These are phyloP conservation scores for Lachnellula cervina DNA, from an alignment of 2,329 filamentous ascomycete genomes.

Conservation along the genomic window DNA sequence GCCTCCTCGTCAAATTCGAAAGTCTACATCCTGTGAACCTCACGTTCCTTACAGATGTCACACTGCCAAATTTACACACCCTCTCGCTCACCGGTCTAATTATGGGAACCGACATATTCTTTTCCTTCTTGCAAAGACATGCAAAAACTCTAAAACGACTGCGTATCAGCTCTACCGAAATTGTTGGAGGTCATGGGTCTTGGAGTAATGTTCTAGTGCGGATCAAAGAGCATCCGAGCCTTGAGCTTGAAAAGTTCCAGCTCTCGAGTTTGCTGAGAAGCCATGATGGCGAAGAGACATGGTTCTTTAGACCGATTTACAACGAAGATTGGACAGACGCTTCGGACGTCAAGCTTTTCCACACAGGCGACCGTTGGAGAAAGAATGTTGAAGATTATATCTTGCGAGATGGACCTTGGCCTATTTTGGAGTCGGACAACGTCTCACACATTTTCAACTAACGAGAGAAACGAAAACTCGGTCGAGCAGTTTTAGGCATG, in stretches of 20 bases:
- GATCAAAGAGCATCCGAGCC: conserved; percentile 1
- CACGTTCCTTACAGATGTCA: neutral
- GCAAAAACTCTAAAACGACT: neutral
- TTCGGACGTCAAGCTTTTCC: neutral
- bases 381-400: conserved; percentile 14
- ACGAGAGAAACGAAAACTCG: too few species aligned
- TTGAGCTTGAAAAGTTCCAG: conserved; percentile 14
- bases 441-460: conserved; percentile 1
- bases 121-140: conserved; percentile 4
- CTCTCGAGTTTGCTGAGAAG: conserved; percentile 6
- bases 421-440: conserved; percentile 7
- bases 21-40: neutral
- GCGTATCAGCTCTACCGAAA: conserved; percentile 1
- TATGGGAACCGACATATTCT: neutral
- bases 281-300: neutral
- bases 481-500: neutral
- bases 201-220: conserved; percentile 8
- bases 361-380: neutral
- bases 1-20: conserved; percentile 9
- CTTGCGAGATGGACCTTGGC: conserved; percentile 9
- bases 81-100: conserved; percentile 1
- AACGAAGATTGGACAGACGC: conserved; percentile 7
- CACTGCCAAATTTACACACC: conserved; percentile 1
- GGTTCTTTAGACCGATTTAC: conserved; percentile 16
- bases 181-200: neutral